Evolutionary conservation across 2,329 filamentous ascomycete species (phyloP).

Genomic region (Metarhizium anisopliae): DNA sequence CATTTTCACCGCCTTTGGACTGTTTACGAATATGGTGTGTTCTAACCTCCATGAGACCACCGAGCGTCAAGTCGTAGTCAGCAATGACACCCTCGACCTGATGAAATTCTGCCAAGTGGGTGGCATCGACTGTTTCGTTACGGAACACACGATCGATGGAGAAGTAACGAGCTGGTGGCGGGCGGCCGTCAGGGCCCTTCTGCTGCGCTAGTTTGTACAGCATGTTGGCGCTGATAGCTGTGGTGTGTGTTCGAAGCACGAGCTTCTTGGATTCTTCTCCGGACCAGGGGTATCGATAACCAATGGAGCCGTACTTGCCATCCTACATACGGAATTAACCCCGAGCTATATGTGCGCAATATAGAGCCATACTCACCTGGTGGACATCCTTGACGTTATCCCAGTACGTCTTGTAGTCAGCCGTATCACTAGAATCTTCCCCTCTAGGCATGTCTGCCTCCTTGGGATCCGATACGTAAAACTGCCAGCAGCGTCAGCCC

Average conservation of each 20-base stretch:
- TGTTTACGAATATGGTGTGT: too few species aligned
- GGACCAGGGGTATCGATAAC: constrained; percentile 92
- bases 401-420: constrained; percentile 78
- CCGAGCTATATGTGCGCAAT: background rate
- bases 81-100: constrained; percentile 98
- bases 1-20: too few species aligned
- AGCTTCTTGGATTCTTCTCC: constrained; percentile 75
- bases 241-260: constrained; percentile 93
- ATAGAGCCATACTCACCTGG: constrained; percentile 31
- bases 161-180: constrained; percentile 80
- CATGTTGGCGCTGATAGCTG: constrained; percentile 82
- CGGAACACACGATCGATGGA: constrained; percentile 97
- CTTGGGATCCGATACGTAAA: constrained; percentile 90
- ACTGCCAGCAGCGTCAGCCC: constrained; percentile 25
- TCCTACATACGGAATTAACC: constrained; percentile 24
- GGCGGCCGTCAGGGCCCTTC: constrained; percentile 61
- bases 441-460: constrained; percentile 55
- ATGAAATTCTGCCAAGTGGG: constrained; percentile 95
- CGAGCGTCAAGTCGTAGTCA: constrained; percentile 86
- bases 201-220: constrained; percentile 80
- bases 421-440: constrained; percentile 40
- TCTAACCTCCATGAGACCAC: constrained; percentile 65
- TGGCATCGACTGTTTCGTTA: constrained; percentile 95
- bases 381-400: constrained; percentile 81
- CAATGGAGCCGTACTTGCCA: constrained; percentile 89